These are phyloP conservation scores for Alternaria dauci DNA, from an alignment of 2,329 filamentous ascomycete genomes.

Conservation along the genomic window DNA sequence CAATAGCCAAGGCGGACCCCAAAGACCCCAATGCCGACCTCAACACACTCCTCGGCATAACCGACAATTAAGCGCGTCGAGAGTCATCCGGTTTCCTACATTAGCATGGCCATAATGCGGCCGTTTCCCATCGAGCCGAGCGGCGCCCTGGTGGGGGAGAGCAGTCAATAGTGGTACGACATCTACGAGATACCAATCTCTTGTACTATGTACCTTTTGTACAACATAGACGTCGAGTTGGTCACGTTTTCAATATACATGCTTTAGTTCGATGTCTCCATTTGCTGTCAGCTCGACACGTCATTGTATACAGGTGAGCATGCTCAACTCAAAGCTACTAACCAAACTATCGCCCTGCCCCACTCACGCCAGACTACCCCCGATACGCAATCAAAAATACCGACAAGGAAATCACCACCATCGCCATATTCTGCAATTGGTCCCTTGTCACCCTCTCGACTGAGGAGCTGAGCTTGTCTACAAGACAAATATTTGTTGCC, in stretches of 20 bases:
- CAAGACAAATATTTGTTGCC: conserved; percentile 10
- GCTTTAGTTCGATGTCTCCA: conserved; percentile 25
- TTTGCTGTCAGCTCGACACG: neutral
- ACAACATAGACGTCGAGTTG: conserved; percentile 51
- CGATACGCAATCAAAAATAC: neutral
- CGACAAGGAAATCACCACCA: neutral
- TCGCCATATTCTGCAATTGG: neutral
- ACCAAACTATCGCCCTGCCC: neutral
- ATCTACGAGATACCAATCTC: conserved; percentile 36
- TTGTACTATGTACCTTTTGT: conserved; percentile 54
- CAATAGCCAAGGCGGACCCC: conserved; percentile 68
- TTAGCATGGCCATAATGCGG: conserved; percentile 36
- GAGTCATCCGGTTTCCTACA: conserved; percentile 23
- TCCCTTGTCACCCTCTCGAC: neutral
- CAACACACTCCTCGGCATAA: conserved; percentile 66
- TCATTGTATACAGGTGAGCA: neutral
- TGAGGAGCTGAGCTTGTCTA: neutral
- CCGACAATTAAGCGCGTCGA: conserved; percentile 41
- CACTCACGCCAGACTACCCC: neutral
- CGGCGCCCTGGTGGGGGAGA: conserved; percentile 20
- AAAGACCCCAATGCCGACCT: conserved; percentile 92
- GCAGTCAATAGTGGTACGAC: conserved; percentile 31
- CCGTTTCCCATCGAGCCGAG: conserved; percentile 20
- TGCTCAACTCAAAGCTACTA: neutral
- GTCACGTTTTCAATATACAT: conserved; percentile 48